Base-by-base conservation (phyloP, 192 early-diverging fungal species). In the Gonapodya sp. region DNA sequence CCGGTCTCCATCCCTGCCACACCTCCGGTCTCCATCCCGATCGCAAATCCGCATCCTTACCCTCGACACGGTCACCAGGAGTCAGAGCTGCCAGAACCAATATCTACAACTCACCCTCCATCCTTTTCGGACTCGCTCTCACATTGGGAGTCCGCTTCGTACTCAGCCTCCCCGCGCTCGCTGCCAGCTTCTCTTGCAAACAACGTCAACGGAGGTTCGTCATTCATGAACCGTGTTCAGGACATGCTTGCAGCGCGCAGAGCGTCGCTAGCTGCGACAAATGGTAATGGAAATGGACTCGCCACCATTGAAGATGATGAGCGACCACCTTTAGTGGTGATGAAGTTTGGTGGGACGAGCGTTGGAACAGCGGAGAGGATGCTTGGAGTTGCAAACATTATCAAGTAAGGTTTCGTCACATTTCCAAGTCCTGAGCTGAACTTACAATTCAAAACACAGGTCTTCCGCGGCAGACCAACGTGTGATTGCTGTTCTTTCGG, bases 311-410 rank as follows among this genome's bases (percentile, higher is more conserved):
- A 34, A 2, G 16, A 72, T 30, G 30, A 72, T 16, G 64, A 16
- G 16, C 64, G 64, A 16, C 16, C 30, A 72, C 75, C 75, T 33
- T 73, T 73, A 35, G 80, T 81, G n/a, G 64, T 81, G 33, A 34
- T 36, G 73, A 99, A 99, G 89, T 99, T 96, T 91, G 97, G 97
- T 80, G 96, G 97, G 34, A 99, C 97, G 35, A 94, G 92, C 80
- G 94, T 99, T 35, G 96, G 97, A 79, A 96, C 84, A 36, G 89
- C 86, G 14, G 87, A 89, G 36, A 83, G 90, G 30, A 85, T 91
- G 85, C 73, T 84, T 14, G 82, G 87, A 33, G 91, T 92, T n/a
- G 85, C 91, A 0, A 73, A 83, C 81, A 96, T 99, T 82, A 91
- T 97, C 78, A 93, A 92, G 95, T 96, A 90, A 87, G 92, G 89